These are phyloP conservation scores for Stagonosporopsis rhizophila DNA, from an alignment of 2,329 filamentous ascomycete species.

Conservation along the genomic window DNA sequence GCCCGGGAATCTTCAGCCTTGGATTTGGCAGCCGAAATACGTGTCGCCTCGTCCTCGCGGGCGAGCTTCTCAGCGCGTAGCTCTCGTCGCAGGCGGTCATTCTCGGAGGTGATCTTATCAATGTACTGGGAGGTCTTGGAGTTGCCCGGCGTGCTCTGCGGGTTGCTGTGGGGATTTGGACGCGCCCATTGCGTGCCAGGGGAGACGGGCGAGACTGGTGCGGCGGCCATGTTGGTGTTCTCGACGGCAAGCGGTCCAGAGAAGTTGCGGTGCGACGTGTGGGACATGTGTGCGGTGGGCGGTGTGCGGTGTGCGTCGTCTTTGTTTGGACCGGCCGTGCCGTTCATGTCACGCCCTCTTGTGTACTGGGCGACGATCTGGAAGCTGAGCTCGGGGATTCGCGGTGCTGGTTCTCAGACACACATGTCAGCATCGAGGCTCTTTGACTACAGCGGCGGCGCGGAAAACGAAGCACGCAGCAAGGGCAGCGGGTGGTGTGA, in stretches of 20 bases:
- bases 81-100: constrained; percentile 78
- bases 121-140: constrained; percentile 60
- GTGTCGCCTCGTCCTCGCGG: constrained; percentile 74
- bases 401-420: constrained; percentile 25
- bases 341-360: constrained; percentile 45
- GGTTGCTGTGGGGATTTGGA: constrained; percentile 37
- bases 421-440: constrained; percentile 30
- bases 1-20: constrained; percentile 72
- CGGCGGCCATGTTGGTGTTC: constrained; percentile 30
- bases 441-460: not conserved
- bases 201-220: constrained; percentile 27
- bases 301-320: constrained; percentile 27
- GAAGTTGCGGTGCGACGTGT: constrained; percentile 39
- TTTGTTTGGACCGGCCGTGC: constrained; percentile 22
- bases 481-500: constrained; percentile 16
- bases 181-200: constrained; percentile 32
- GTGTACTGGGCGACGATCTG: constrained; percentile 19
- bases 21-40: constrained; percentile 71
- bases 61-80: constrained; percentile 52
- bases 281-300: constrained; percentile 34
- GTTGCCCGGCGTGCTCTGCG: constrained; percentile 34
- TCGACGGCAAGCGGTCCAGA: constrained; percentile 45
- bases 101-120: constrained; percentile 81
- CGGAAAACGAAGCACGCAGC: constrained; percentile 11
- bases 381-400: constrained; percentile 32